Evolutionary conservation across 2,329 filamentous ascomycete species (phyloP).

Genomic region (Aulographum hederae): DNA sequence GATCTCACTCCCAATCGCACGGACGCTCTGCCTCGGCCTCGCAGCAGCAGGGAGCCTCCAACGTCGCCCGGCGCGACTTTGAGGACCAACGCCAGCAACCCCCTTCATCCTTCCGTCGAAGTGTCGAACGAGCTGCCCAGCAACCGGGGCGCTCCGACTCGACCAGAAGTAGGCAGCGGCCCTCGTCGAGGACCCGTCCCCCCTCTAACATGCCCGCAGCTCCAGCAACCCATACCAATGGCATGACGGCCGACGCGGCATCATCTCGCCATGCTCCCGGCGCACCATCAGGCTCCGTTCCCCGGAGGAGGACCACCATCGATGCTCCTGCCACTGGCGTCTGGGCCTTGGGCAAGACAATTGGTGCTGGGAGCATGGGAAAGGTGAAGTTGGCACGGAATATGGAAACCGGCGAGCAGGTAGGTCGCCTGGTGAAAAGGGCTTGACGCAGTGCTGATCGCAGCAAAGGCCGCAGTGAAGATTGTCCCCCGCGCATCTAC

Average conservation of each 20-base stretch:
- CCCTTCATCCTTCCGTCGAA: slow-evolving; percentile 44
- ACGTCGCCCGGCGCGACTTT: slow-evolving; percentile 49
- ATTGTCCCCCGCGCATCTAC: slow-evolving; percentile 84
- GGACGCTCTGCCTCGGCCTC: slow-evolving; percentile 13
- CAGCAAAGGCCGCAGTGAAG: slow-evolving; percentile 74
- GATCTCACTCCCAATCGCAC: not conserved
- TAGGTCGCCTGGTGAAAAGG: slow-evolving; percentile 23
- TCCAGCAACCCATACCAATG: slow-evolving; percentile 9
- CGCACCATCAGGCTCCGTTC: no score
- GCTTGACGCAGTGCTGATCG: slow-evolving; percentile 1
- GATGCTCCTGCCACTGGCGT: slow-evolving; percentile 67
- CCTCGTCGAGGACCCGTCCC: not conserved
- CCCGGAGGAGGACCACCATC: slow-evolving; percentile 55
- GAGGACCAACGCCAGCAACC: slow-evolving; percentile 57
- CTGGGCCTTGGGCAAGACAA: slow-evolving; percentile 92
- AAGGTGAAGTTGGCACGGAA: slow-evolving; percentile 94
- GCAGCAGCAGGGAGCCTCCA: slow-evolving; percentile 26
- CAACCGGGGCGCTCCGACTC: not conserved
- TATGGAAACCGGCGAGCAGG: slow-evolving; percentile 78
- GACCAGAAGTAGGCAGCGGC: not conserved
- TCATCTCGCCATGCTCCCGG: no score
- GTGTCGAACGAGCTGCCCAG: slow-evolving; percentile 24
- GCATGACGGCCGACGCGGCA: no score
- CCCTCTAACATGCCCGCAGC: no score
- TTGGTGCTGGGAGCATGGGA: slow-evolving; percentile 95